These are phyloP conservation scores for Alternaria triticimaculans DNA, from an alignment of 2,329 filamentous ascomycete genomes.

Conservation along the genomic window DNA sequence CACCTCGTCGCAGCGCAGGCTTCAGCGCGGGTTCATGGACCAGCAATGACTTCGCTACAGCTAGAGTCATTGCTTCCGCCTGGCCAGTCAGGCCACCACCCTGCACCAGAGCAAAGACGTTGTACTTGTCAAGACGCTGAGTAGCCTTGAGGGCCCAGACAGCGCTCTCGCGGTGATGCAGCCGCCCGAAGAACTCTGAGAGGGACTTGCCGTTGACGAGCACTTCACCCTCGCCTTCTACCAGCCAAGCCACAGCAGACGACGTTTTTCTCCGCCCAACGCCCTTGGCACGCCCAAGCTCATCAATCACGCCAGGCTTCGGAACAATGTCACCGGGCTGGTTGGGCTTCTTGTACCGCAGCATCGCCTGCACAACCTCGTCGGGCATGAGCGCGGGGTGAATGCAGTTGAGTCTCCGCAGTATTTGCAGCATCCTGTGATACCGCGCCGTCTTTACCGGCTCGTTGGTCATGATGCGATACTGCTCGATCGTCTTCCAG, in stretches of 20 bases:
- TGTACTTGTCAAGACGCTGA: conserved; percentile 90
- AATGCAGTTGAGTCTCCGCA: conserved; percentile 84
- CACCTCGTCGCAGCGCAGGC: conserved; percentile 85
- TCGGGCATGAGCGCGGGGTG: conserved; percentile 76
- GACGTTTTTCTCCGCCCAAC: conserved; percentile 89
- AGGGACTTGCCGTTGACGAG: conserved; percentile 90
- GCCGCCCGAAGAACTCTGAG: conserved; percentile 78
- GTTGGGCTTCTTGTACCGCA: conserved; percentile 75
- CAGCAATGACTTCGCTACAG: conserved; percentile 83
- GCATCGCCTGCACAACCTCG: conserved; percentile 70
- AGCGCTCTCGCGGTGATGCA: conserved; percentile 94
- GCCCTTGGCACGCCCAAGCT: conserved; percentile 77
- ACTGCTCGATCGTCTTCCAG: conserved; percentile 82
- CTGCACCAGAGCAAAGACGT: conserved; percentile 83
- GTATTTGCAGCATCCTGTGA: conserved; percentile 74
- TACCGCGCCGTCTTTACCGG: conserved; percentile 71
- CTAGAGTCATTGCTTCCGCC: conserved; percentile 91
- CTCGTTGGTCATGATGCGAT: conserved; percentile 62
- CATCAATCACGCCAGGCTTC: conserved; percentile 72
- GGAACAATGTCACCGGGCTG: conserved; percentile 71
- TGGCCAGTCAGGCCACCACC: conserved; percentile 95
- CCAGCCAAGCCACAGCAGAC: conserved; percentile 81
- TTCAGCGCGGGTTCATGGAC: conserved; percentile 94
- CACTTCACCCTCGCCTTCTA: conserved; percentile 91
- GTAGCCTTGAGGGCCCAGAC: conserved; percentile 89